A percentile compares a stretch with the other conserved stretches of the same genome.
phyloP scores from a whole-genome alignment of 2,329 filamentous ascomycete species.

The Aureobasidium sp. region DNA sequence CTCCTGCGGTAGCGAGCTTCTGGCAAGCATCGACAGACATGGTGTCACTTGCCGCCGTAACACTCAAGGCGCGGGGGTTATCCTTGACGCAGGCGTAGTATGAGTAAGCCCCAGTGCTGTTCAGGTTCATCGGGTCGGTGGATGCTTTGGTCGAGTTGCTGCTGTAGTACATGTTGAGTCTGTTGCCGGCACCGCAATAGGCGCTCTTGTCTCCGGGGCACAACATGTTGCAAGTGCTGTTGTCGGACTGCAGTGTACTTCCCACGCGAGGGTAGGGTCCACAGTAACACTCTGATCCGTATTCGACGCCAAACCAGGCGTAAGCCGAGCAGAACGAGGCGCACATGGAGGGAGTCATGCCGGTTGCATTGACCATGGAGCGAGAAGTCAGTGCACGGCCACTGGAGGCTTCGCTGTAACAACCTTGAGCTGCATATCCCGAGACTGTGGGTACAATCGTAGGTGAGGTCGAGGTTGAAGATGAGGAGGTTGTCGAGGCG shows the following conservation, averaged over 20 bases:
- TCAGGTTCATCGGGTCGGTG: neutral
- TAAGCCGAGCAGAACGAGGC: slow-evolving; percentile 12
- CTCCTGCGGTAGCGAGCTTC: slow-evolving; percentile 25
- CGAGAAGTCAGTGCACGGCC: slow-evolving; percentile 17
- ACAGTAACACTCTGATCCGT: slow-evolving; percentile 18
- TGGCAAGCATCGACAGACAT: slow-evolving; percentile 36
- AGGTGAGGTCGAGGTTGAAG: slow-evolving; percentile 16
- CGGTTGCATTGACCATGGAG: neutral
- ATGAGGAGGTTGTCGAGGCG: neutral
- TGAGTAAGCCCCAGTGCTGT: neutral
- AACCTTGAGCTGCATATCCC: slow-evolving; percentile 16
- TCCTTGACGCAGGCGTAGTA: slow-evolving; percentile 4
- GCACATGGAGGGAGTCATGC: slow-evolving; percentile 16
- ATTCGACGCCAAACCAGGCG: slow-evolving; percentile 19
- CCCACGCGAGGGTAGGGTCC: slow-evolving; percentile 9
- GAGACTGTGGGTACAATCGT: slow-evolving; percentile 23
- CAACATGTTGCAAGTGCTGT: slow-evolving; percentile 19
- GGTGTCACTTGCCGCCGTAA: slow-evolving; percentile 17
- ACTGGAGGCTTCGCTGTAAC: slow-evolving; percentile 18
- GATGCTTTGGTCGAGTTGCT: neutral
- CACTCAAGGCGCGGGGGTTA: neutral
- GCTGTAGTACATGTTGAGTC: slow-evolving; percentile 16
- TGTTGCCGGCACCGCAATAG: slow-evolving; percentile 27
- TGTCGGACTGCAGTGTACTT: neutral
- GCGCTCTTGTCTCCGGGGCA: slow-evolving; percentile 24